Evolutionary conservation across 768 basidiomycete species (phyloP).

Genomic region (Boletus sp.): DNA sequence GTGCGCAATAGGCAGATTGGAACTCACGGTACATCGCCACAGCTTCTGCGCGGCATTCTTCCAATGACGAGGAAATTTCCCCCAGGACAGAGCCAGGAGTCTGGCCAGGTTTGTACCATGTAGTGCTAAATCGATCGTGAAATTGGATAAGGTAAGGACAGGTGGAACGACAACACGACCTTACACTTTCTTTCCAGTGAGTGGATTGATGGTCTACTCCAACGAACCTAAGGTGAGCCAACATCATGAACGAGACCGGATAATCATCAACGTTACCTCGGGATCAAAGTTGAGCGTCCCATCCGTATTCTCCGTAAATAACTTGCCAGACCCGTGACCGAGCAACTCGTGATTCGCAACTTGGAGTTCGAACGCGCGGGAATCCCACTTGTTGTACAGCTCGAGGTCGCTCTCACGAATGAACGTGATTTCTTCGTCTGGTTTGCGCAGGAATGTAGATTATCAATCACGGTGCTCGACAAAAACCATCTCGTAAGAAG

Average conservation of each 20-base stretch:
- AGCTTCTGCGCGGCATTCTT: slow-evolving; percentile 90
- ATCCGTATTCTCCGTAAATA: slow-evolving; percentile 73
- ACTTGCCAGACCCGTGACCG: slow-evolving; percentile 82
- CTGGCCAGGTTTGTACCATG: slow-evolving; percentile 90
- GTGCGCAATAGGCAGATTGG: neutral
- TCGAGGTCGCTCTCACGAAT: slow-evolving; percentile 75
- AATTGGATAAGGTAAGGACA: neutral
- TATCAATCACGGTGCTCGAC: neutral
- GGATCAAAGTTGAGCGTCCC: slow-evolving; percentile 83
- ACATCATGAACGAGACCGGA: neutral
- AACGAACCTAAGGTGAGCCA: neutral
- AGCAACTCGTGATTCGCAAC: slow-evolving; percentile 90
- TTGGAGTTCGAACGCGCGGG: slow-evolving; percentile 78
- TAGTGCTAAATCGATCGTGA: slow-evolving; percentile 42
- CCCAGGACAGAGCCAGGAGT: slow-evolving; percentile 81
- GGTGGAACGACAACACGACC: slow-evolving; percentile 15
- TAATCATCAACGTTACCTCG: slow-evolving; percentile 43
- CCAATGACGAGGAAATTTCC: slow-evolving; percentile 87
- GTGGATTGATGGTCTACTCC: slow-evolving; percentile 72
- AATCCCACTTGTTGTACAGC: slow-evolving; percentile 77
- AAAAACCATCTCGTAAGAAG: neutral
- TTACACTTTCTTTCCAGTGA: slow-evolving; percentile 75
- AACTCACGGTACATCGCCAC: slow-evolving; percentile 76
- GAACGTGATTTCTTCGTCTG: slow-evolving; percentile 79
- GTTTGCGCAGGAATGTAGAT: neutral